Evolutionary conservation across 2,329 filamentous ascomycete genomes (phyloP).

Genomic region (Fusarium nelsonii): DNA sequence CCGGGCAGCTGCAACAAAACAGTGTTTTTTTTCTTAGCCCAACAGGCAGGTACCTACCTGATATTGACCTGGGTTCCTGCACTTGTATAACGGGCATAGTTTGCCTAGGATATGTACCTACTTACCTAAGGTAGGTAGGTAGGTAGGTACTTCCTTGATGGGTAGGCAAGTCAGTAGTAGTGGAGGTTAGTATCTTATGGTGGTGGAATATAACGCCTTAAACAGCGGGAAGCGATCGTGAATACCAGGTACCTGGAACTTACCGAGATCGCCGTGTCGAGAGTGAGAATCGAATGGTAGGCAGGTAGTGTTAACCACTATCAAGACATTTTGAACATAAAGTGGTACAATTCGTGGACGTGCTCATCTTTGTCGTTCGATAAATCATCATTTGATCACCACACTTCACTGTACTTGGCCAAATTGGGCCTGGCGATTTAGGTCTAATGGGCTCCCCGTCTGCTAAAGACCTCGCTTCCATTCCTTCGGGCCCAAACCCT

Average conservation of each 20-base stretch:
- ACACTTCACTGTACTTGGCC: neutral
- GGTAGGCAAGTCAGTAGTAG: too few species aligned
- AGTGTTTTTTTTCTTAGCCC: neutral
- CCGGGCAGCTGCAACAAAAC: neutral
- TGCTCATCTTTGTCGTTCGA: neutral
- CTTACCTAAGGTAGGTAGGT: too few species aligned
- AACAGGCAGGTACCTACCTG: neutral
- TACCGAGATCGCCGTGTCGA: neutral
- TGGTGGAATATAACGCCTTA: neutral
- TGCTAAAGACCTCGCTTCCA: slow-evolving; percentile 17
- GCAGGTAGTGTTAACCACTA: too few species aligned
- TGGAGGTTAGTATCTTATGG: too few species aligned
- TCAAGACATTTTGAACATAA: neutral
- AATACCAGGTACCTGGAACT: too few species aligned
- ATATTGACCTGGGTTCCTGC: neutral
- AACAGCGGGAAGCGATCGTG: neutral
- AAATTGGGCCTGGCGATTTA: neutral
- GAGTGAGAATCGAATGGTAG: neutral
- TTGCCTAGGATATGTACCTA: too few species aligned
- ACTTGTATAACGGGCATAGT: neutral
- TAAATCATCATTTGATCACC: neutral
- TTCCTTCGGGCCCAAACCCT: slow-evolving; percentile 19
- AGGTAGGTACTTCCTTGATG: too few species aligned
- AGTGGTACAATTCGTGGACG: neutral
- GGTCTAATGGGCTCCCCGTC: neutral